Base-by-base conservation (phyloP, 768 basidiomycete genomes). In the Collybia sordida region DNA sequence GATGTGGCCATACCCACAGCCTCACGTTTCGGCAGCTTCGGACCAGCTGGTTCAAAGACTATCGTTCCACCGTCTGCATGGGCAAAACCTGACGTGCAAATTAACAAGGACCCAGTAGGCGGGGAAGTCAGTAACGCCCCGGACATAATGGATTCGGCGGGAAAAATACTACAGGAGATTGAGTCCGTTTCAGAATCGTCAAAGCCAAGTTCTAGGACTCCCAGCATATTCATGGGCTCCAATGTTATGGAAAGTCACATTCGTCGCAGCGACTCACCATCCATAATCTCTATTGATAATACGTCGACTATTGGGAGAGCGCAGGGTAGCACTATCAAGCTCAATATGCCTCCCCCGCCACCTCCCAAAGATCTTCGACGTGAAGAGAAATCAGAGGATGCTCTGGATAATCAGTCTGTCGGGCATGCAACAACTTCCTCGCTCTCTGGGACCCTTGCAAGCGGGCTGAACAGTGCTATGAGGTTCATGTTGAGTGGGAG, bases 81-180 rank as follows among this genome's bases (percentile, higher is more conserved):
- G 69, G 73, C 82, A 0, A 82, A 80, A 58, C 78, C 86, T 7
- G 79, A 82, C 35, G 81, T 84, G 6, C 73, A 77, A 43, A 55
- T 87, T 11, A 83, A 64, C 35, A 74, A 62, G 54, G 65, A 80
- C 42, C 73, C 72, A 9, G 83, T 72, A 1, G 81, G 69, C 40
- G 86, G 83, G 0, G 69, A 73, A 45, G 69, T 84, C 15, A 69
- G 61, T 42, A 67, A 63, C 3, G 48, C 65, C 27, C 58, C 69
- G 0, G 73, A 73, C 28, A 61, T 66, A 1, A 59, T 59, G 7
- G 71, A 75, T 42, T 60, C 59, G 19, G 76, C 70, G 11, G 79
- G 72, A 46, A 75, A 74, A 65, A 68, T 78, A 3, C 52, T 82
- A 51, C 74, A 75, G 15, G 74, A 73, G 49, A 59, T 78, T 21